Base-by-base conservation (phyloP, 805 yeast genomes). In the Suhomyces sp. region DNA sequence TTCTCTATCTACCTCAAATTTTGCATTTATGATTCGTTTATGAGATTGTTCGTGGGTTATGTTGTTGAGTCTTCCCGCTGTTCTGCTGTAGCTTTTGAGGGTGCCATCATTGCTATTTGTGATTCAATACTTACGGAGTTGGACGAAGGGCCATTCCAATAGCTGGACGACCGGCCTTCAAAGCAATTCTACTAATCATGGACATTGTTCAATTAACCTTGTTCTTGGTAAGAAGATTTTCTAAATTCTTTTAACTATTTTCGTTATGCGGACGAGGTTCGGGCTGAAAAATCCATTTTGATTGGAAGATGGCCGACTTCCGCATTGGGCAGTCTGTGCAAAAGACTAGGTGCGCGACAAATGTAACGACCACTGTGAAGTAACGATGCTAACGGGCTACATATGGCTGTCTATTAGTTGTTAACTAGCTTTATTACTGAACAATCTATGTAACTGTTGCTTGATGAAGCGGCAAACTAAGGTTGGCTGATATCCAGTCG, bases 151-250 rank as follows among this genome's bases (percentile, higher is more conserved):
- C 76, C 67, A 72, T 58, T 51, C 67, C 64, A 35, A 62, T 57
- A 52, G 72, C 69, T 61, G 77, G 77, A 60, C 77, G 76, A 50
- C 61, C 62, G 56, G 75, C 73, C 68, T 71, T 74, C 59, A 72
- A 63, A 59, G 76, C 76, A 64, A 73, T 65, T 71, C 74, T 74
- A 66, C 69, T 68, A 58, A 75, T 67, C 67, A 72, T 66, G 61
- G 77, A 72, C 76, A 73, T 71, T 47, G 46, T 47, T 37, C 21
- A 29, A n/a, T 29, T 64, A 46, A 51, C 43, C 47, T 45, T 54
- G 52, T 45, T 57, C 49, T 50, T 50, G 52, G 43, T 47, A 51
- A 53, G 43, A 31, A 49, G 46, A 50, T 47, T 47, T 52, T 51
- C 51, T 44, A 46, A 46, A 44, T 47, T 52, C 47, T 51, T 52